Percentiles rank a stretch among this genome's conserved stretches.
These are phyloP conservation scores for Meyerozyma elateridarum DNA, from an alignment of 1,139 yeast species.

Conservation along the genomic window DNA sequence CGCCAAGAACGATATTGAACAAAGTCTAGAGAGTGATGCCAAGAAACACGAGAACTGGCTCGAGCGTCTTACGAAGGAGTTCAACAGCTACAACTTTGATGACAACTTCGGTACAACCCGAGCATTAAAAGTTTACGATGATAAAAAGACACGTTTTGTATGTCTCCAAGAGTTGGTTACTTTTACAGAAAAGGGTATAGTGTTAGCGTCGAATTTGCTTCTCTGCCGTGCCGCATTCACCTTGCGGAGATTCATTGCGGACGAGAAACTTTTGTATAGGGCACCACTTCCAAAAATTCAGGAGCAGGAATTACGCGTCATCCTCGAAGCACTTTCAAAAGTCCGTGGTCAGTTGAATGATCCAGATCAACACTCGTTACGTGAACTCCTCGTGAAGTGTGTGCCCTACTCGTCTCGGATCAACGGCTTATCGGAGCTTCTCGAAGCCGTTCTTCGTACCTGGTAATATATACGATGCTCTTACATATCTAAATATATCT, in stretches of 20 bases:
- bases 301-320: slow-evolving; percentile 25
- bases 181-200: background rate
- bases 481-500: too few species aligned
- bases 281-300: slow-evolving; percentile 37
- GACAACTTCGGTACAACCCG: slow-evolving; percentile 48
- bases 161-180: slow-evolving; percentile 43
- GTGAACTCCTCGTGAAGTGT: slow-evolving; percentile 18
- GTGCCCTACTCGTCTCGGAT: slow-evolving; percentile 22
- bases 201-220: slow-evolving; percentile 11
- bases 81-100: slow-evolving; percentile 27
- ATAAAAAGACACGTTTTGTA: slow-evolving; percentile 32
- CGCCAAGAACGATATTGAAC: slow-evolving; percentile 42
- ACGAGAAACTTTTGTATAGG: slow-evolving; percentile 23
- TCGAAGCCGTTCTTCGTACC: slow-evolving; percentile 2
- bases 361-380: background rate
- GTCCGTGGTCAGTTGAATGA: slow-evolving; percentile 5
- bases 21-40: slow-evolving; percentile 6
- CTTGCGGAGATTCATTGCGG: slow-evolving; percentile 33
- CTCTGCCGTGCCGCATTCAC: slow-evolving; percentile 29
- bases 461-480: too few species aligned
- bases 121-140: slow-evolving; percentile 20
- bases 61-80: slow-evolving; percentile 15
- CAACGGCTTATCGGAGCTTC: slow-evolving; percentile 10
- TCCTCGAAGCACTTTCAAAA: slow-evolving; percentile 21
- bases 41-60: slow-evolving; percentile 7